Evolutionary conservation across 805 yeast genomes (phyloP).

Genomic region (Ogataea trehalophila): DNA sequence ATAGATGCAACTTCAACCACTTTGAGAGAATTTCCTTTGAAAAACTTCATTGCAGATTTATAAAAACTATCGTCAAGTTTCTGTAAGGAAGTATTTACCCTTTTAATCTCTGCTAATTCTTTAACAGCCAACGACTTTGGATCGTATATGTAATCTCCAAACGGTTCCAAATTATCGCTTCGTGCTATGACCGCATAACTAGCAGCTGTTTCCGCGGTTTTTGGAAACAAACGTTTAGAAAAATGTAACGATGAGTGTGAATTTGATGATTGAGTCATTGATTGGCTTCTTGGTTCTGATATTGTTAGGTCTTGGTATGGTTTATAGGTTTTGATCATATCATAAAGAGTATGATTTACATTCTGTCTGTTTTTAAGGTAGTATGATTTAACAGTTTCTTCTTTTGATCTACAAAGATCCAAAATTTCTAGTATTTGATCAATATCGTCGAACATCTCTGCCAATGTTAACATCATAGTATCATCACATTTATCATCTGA

Average conservation of each 20-base stretch:
- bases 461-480: background rate
- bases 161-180: background rate
- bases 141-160: conserved; percentile 12
- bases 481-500: background rate
- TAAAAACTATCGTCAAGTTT: conserved; percentile 37
- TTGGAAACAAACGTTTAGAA: no score
- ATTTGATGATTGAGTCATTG: conserved; percentile 1
- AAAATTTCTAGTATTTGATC: conserved; percentile 8
- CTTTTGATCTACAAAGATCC: background rate
- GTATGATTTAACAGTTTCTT: conserved; percentile 8
- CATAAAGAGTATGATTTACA: conserved; percentile 11
- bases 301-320: conserved; percentile 9
- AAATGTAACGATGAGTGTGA: background rate
- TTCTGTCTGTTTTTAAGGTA: conserved; percentile 8
- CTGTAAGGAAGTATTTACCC: conserved; percentile 31
- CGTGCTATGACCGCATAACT: background rate
- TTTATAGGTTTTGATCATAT: conserved; percentile 15
- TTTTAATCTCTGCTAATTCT: conserved; percentile 32
- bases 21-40: conserved; percentile 37
- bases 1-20: conserved; percentile 33
- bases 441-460: conserved; percentile 8
- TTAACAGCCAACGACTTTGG: conserved; percentile 24
- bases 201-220: background rate
- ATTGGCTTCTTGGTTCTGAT: background rate
- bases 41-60: conserved; percentile 35